phyloP scores from a whole-genome alignment of 805 yeast species.

The Wickerhamiella nectarea region DNA sequence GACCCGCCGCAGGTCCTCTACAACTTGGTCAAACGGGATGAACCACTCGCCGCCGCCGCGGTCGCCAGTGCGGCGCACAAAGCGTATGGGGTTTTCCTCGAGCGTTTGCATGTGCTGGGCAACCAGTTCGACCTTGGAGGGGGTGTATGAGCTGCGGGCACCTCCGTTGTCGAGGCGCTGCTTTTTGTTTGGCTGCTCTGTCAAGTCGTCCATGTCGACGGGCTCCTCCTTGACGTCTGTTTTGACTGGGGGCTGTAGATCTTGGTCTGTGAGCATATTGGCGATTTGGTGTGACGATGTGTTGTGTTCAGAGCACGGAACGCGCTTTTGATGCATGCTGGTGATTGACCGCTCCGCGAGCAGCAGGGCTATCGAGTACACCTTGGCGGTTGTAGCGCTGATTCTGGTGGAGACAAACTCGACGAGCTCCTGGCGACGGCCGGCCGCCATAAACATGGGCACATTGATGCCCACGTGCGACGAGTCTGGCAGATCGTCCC shows the following conservation, averaged over 20 bases:
- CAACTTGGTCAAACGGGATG: slow-evolving; percentile 26
- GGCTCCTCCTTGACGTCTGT: neutral
- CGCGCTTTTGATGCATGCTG: slow-evolving; percentile 18
- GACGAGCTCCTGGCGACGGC: slow-evolving; percentile 50
- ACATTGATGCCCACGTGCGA: slow-evolving; percentile 46
- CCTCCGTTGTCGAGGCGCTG: slow-evolving; percentile 4
- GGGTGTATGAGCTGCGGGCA: neutral
- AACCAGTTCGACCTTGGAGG: slow-evolving; percentile 23
- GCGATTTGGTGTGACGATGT: slow-evolving; percentile 17
- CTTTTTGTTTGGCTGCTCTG: slow-evolving; percentile 5
- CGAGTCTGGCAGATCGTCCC: neutral
- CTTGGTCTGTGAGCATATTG: slow-evolving; percentile 6
- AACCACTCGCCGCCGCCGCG: slow-evolving; percentile 36
- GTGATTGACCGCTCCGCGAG: slow-evolving; percentile 36
- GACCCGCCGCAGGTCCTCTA: slow-evolving; percentile 20
- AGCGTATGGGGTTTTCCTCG: slow-evolving; percentile 36
- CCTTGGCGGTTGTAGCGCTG: slow-evolving; percentile 51
- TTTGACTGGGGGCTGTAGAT: slow-evolving; percentile 8
- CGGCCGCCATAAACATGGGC: slow-evolving; percentile 49
- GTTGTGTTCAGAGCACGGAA: slow-evolving; percentile 18
- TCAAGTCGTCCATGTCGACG: neutral
- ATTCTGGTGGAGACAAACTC: slow-evolving; percentile 51
- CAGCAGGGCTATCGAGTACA: slow-evolving; percentile 46
- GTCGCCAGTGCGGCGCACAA: slow-evolving; percentile 42
- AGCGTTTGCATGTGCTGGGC: slow-evolving; percentile 60